Evolutionary conservation across 1,284 basidiomycete genomes (phyloP), one percentile per base, ranked within the genome.

Genomic region (Omphalotus olearius): DNA sequence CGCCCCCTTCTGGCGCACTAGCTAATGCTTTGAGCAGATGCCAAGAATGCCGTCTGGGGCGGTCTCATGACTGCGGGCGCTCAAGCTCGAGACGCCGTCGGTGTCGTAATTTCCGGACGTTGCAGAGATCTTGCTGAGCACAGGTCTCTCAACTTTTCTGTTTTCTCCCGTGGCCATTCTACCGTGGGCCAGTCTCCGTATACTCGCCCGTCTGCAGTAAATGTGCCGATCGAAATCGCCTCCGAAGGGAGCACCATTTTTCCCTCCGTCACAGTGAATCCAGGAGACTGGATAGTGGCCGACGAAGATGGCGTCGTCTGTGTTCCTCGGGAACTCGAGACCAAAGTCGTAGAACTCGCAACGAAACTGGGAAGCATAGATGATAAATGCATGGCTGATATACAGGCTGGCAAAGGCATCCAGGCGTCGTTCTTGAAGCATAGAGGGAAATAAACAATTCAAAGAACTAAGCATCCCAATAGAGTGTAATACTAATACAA

Each of bases 301-400:
- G 95, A 98, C 64, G 77, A 85, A 51, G 91, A 98, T 64, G 95
- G 95, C 0, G 92, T 96, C 0, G 91, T 98, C 1, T 89, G 86
- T 59, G 80, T 97, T 14, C 86, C 91, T 0, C 70, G 66, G 20
- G 71, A 68, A 2, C 59, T 85, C 50, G 74, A 82, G 10, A 70
- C 72, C 14, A 66, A 82, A 56, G 91, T 92, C 2, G 60, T 85
- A 6, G 75, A 80, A 45, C 57, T 83, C 25, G 90, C 88, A 14
- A 60, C 63, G 16, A 78, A 79, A 59, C 86, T 82, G 7, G 74
- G 78, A 55, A 77, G 79, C 47, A 73, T 89, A 6, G 94, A 98
- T 66, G 83, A 73, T 18, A 75, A 71, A 57, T 93, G 91, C 56
- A 78, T 91, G 77, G 69, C 71, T 47, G 94, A 95, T 61, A 86